These are phyloP conservation scores for Boletus vermiculosoides DNA, from an alignment of 768 basidiomycete genomes.

Conservation along the genomic window DNA sequence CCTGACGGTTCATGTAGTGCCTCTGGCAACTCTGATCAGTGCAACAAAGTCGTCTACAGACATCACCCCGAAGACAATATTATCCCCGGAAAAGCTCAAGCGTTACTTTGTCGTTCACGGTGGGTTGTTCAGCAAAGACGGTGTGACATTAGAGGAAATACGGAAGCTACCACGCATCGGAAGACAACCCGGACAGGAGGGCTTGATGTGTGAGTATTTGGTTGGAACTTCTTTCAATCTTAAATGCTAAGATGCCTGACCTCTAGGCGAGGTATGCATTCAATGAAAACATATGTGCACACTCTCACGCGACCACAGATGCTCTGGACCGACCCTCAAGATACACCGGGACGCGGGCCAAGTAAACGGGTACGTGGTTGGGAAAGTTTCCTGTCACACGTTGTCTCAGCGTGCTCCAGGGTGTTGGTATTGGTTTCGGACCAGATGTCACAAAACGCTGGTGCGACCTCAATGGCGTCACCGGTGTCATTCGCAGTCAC, in stretches of 20 bases:
- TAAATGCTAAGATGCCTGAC: constrained; percentile 9
- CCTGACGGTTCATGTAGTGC: constrained; percentile 55
- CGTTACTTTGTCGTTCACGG: constrained; percentile 96
- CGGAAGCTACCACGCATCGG: constrained; percentile 85
- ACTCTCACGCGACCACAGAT: constrained; percentile 45
- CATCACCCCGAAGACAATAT: constrained; percentile 50
- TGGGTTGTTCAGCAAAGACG: constrained; percentile 93
- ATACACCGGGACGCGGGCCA: constrained; percentile 83
- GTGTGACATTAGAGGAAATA: constrained; percentile 91
- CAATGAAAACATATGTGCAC: not conserved
- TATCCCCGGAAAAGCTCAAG: constrained; percentile 79
- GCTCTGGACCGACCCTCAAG: constrained; percentile 97
- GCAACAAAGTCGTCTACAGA: constrained; percentile 59
- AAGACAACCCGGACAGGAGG: constrained; percentile 89
- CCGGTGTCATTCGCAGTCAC: constrained; percentile 91
- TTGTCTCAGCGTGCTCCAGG: constrained; percentile 44
- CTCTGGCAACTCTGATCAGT: constrained; percentile 81
- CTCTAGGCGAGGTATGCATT: constrained; percentile 58
- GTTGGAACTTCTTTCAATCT: constrained; percentile 1
- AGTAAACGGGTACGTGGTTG: constrained; percentile 80
- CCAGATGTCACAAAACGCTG: constrained; percentile 89
- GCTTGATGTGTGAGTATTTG: constrained; percentile 79
- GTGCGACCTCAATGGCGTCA: constrained; percentile 84
- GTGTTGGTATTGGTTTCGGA: constrained; percentile 94
- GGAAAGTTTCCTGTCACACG: constrained; percentile 4